phyloP scores from a whole-genome alignment of 2,329 filamentous ascomycete species.

The Chaetomium sp. region DNA sequence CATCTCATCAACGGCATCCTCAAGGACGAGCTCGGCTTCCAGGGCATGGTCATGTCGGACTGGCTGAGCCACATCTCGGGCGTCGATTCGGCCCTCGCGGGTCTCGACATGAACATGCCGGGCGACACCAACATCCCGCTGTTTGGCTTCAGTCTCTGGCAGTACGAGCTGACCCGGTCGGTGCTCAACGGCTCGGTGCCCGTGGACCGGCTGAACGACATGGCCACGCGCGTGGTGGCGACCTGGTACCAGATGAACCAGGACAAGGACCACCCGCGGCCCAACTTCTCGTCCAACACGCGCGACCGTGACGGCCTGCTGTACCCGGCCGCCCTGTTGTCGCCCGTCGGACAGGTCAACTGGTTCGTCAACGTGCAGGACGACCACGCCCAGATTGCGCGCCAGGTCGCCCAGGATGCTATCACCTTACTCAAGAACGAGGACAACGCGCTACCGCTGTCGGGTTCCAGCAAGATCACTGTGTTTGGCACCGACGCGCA shows the following conservation, averaged over 20 bases:
- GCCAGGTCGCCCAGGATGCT: conserved; percentile 49
- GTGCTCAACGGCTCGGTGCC: conserved; percentile 53
- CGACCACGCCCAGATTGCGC: conserved; percentile 44
- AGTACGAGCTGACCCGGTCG: conserved; percentile 46
- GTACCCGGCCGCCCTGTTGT: conserved; percentile 52
- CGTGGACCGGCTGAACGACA: conserved; percentile 49
- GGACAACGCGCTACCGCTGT: conserved; percentile 47
- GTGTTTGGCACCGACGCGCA: conserved; percentile 50
- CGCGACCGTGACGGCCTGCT: conserved; percentile 47
- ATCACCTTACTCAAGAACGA: conserved; percentile 60
- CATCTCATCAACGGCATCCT: conserved; percentile 68
- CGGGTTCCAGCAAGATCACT: conserved; percentile 32
- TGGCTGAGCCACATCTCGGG: conserved; percentile 74
- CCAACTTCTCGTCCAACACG: conserved; percentile 56
- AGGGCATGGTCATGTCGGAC: conserved; percentile 75
- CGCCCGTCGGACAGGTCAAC: conserved; percentile 58
- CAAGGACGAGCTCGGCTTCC: conserved; percentile 75
- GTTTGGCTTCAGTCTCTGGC: conserved; percentile 48
- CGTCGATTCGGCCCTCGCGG: conserved; percentile 65
- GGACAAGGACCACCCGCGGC: conserved; percentile 48
- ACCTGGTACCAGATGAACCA: conserved; percentile 55
- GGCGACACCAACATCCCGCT: conserved; percentile 53
- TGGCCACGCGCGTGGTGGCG: conserved; percentile 51
- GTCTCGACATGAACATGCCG: conserved; percentile 59
- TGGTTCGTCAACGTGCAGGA: conserved; percentile 58